Evolutionary conservation across 2,329 filamentous ascomycete species (phyloP), one percentile per base, ranked within the genome.

Genomic region (Fonsecaea monophora): DNA sequence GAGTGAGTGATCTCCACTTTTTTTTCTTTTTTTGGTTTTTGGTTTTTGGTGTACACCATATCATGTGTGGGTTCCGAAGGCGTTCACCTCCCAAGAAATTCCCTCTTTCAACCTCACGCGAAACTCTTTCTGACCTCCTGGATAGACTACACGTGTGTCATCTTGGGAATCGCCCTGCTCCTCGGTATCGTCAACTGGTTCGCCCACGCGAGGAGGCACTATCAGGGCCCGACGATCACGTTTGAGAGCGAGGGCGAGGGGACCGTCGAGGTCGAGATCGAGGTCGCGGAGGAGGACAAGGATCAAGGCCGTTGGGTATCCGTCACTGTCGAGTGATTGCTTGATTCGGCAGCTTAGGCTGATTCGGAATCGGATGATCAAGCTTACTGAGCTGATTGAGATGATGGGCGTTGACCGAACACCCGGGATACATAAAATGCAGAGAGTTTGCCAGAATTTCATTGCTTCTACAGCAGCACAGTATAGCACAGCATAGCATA

Each of bases 101-200:
- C 45, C 6, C 42, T 10, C 25, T 25, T 25, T 25, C 25, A 25
- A 25, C 3, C 3, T 25, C 25, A 25, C 25, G 25, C 25, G 25
- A 2, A 25, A 25, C 25, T 25, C 2, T 25, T 25, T 25, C 25
- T 25, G 3, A 25, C 25, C 25, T 25, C 4, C 40, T 40, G 25
- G n/a, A 25, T 15, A 68, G 65, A 68, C 42, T 68, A 68, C 42
- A 68, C 61, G 4, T 50, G 35, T 30, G 65, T 54, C 18, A 60
- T 68, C 15, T 12, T 68, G 15, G 65, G 61, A 2, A 56, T 65
- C 35, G 57, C 57, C 4, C 38, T 58, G n/a, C 13, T 65, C 12
- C 56, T 68, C 6, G 65, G 56, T 8, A 37, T 64, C 8, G 34
- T 45, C 25, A 68, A 68, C 54, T 68, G 65, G 65, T 61, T 53